phyloP scores from a whole-genome alignment of 1,284 basidiomycete species.

The Entoloma clypeatum region DNA sequence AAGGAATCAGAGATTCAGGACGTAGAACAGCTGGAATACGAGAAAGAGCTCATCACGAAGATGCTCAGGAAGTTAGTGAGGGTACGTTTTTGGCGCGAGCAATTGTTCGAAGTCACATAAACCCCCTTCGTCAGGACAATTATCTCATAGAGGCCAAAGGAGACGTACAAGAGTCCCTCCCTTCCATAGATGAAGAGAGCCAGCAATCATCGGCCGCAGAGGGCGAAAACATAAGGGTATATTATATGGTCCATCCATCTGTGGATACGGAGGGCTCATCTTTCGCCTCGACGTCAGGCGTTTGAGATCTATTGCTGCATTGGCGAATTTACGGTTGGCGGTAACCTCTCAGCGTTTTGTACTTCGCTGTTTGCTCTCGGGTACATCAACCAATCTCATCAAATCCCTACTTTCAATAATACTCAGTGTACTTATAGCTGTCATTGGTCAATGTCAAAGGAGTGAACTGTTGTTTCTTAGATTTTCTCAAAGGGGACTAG shows the following conservation, averaged over 20 bases:
- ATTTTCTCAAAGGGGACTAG: no score
- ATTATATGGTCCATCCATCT: slow-evolving; percentile 79
- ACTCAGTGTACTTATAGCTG: no score
- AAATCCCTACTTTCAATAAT: no score
- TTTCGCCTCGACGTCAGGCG: slow-evolving; percentile 29
- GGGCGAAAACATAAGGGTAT: slow-evolving; percentile 61
- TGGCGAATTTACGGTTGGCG: no score
- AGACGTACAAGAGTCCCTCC: slow-evolving; percentile 76
- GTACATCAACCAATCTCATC: no score
- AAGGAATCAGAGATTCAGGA: slow-evolving; percentile 83
- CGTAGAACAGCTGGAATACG: slow-evolving; percentile 88
- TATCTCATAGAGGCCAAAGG: slow-evolving; percentile 82
- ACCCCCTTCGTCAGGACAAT: slow-evolving; percentile 57
- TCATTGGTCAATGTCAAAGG: no score
- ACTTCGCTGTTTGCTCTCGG: slow-evolving; percentile 15
- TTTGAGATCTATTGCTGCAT: slow-evolving; percentile 14
- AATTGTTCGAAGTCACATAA: slow-evolving; percentile 6
- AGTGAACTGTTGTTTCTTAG: no score
- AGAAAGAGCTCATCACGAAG: slow-evolving; percentile 88
- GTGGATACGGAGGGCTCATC: slow-evolving; percentile 65
- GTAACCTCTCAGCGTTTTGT: no score
- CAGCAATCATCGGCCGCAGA: slow-evolving; percentile 45
- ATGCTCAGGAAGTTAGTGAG: slow-evolving; percentile 88
- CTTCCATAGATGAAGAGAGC: slow-evolving; percentile 56
- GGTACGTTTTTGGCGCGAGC: slow-evolving; percentile 45